Base-by-base conservation (phyloP, 148 eudicot species). In the Diospyros kaki region DNA sequence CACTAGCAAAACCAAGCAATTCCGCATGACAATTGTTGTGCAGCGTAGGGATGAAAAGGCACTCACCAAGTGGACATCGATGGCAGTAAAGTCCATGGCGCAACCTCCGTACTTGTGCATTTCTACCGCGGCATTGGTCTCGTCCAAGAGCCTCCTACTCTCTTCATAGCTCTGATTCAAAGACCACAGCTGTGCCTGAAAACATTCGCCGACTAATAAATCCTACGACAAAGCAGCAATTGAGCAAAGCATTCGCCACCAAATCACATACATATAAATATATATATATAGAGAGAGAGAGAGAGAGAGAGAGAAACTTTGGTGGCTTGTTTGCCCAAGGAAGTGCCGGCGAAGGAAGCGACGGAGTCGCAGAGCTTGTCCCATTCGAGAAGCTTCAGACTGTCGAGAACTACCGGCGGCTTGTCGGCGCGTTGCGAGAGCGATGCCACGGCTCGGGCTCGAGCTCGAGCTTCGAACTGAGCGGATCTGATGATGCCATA, bases 61-160 rank as follows among this genome's bases (percentile, higher is more conserved):
- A 80, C 94, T 69, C 64, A 95, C 98, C 94, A 88, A 68, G 7
- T 28, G 66, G 61, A 80, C 76, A 86, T 89, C 88, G 76, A 95
- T 80, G 75, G 77, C 73, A 64, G 78, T 66, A 73, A 95, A 89
- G 75, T 95, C 96, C 92, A 89, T 73, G 65, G 78, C 77, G 28
- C 78, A 81, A 65, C 80, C 84, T 54, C 84, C 85, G 66, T 83
- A 82, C 69, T 92, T 95, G 67, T 83, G 84, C 82, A 95, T 95
- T 73, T 92, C 93, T 28, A 92, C 96, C 0, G 93, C 97, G 0
- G 97, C 96, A 84, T 95, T 87, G 1, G 98, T 92, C 84, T 95
- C 97, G 13, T 74, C 76, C 15, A 95, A 78, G 11, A 92, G 84
- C 69, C 75, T 85, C 83, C 86, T 72, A 64, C 98, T 95, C 64